Evolutionary conservation across 2,329 filamentous ascomycete genomes (phyloP), one percentile per base, ranked within the genome.

Genomic region (Ilyonectria mors-panacis): DNA sequence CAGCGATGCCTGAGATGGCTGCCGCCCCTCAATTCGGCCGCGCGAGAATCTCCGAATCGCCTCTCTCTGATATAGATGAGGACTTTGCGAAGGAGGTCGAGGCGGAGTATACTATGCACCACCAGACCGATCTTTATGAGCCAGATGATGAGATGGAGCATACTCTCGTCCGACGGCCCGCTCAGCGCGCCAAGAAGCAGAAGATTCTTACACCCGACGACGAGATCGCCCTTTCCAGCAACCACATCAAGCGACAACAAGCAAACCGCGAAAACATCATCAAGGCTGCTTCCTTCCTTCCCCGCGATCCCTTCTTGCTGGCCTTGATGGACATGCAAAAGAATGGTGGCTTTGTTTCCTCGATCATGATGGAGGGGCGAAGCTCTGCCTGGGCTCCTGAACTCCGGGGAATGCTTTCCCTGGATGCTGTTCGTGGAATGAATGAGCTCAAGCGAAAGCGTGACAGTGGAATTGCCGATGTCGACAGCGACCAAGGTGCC

Each of bases 361-460:
- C 90, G 75, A 91, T 97, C 70, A 91, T 98, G 82, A 91, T 93
- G 59, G 94, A 95, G 68, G 93, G 91, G 42, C 90, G 93, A 70
- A 91, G 91, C 73, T 87, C 89, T 71, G 89, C 89, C 47, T 98
- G 94, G 95, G 95, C 95, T 4, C 95, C 95, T 1, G 96, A 99
- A 81, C 87, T 99, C 21, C 92, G 94, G 67, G 94, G 93, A n/a
- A 90, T 99, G 75, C 85, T 98, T n/a, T 97, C 94, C 1, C 85
- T 98, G 47, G 94, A 97, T 71, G 88, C 93, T 15, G 88, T 97
- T 17, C 91, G 91, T 68, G 90, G 90, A 64, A 88, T 91, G 47
- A 92, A 91, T 65, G 94, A 97, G 68, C 87, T 95, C 62, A 99
- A 98, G 88, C 90, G 96, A 66, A 99, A 99, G 87, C 91, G 96